Percentiles rank a stretch among this genome's conserved stretches.
Evolutionary conservation across 2,329 filamentous ascomycete genomes (phyloP).

Genomic region (Aureobasidium sp.): DNA sequence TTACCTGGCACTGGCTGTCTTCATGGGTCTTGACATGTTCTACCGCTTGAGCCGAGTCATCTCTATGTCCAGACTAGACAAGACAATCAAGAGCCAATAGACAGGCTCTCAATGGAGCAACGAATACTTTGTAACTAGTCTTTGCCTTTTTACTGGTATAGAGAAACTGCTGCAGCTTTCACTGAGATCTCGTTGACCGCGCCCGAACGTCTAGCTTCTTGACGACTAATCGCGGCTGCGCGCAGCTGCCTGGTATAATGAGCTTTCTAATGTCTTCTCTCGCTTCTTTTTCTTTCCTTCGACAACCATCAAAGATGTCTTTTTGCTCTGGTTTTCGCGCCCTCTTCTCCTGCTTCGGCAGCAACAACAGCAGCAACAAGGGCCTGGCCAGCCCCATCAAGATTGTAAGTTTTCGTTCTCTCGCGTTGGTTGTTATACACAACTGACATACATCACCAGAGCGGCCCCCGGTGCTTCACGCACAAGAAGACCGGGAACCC

Average conservation of each 20-base stretch:
- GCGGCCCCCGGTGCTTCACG: neutral
- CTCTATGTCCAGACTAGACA: neutral
- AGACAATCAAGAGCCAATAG: neutral
- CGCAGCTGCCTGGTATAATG: neutral
- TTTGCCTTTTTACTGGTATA: neutral
- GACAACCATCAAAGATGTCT: neutral
- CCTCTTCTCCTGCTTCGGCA: neutral
- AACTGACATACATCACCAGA: neutral
- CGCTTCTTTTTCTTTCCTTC: neutral
- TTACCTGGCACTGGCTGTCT: constrained; percentile 49
- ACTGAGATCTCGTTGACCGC: neutral
- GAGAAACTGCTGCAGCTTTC: neutral
- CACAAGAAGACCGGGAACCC: neutral
- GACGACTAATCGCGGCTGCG: constrained; percentile 7
- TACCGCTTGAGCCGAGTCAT: constrained; percentile 22
- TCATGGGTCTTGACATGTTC: constrained; percentile 40
- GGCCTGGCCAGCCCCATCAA: neutral
- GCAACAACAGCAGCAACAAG: neutral
- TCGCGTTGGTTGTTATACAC: neutral
- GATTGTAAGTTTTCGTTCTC: neutral
- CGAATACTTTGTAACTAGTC: neutral
- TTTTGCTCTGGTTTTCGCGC: neutral
- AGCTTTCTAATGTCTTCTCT: neutral
- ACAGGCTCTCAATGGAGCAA: neutral
- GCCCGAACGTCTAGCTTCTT: neutral